Evolutionary conservation across 306 rosid genomes (phyloP), one percentile per base, ranked within the genome.

Genomic region (Ormosia semicastrata): DNA sequence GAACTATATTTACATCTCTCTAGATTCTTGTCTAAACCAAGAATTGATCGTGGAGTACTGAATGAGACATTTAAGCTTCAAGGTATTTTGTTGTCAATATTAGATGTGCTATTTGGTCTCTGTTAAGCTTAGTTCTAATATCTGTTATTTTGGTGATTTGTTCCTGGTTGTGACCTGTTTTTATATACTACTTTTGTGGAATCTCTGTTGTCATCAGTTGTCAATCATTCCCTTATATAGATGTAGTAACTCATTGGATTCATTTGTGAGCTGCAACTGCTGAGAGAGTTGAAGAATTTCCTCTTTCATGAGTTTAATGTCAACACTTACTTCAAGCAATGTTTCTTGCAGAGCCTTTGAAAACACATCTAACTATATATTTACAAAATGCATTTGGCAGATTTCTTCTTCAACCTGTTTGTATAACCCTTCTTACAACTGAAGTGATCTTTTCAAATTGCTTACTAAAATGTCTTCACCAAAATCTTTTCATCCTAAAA

Each of bases 351-450:
- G 87, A 56, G 93, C 88, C 88, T 88, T 89, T 30, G 98, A 92
- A 81, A 93, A 93, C 36, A 96, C 90, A 71, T 96, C 99, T 60
- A 92, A 86, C 85, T 90, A 87, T 53, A 93, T 84, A 84, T 92
- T 89, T 85, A 78, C 85, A 75, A 82, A 81, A 87, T 93, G 94
- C 91, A 89, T 91, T 68, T 92, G 94, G 68, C 69, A 72, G 84
- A 88, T 85, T 88, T 95, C 98, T 82, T 92, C 98, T 90, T 96
- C 97, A 91, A 90, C 89, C 88, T 96, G 96, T 68, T 79, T 90
- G 91, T 79, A 92, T 82, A 91, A 82, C 58, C 92, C 97, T 86
- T 93, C 90, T 85, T 92, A 98, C 85, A 86, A 75, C 85, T 81
- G 88, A 60, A 92, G 92, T 62, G 97, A 92, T 85, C 84, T 86